Base-by-base conservation (phyloP, 768 basidiomycete species). In the Brasilioporus rufonigricans region DNA sequence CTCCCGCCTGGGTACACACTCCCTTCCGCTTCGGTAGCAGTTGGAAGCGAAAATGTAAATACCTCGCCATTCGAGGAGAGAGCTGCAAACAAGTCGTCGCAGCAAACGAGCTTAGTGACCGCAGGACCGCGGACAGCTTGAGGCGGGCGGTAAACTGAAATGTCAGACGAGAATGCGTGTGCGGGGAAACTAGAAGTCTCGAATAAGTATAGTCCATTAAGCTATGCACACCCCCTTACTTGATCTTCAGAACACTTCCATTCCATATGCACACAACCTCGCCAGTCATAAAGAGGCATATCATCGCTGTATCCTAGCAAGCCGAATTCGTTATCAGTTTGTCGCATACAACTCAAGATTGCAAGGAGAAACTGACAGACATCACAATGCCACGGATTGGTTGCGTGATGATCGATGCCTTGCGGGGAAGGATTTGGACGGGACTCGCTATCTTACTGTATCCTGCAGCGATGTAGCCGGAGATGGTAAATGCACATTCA, bases 1-100 rank as follows among this genome's bases (percentile, higher is more conserved):
- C 69, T 68, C 56, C 45, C 62, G 24, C 63, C 31, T 4, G 35
- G 48, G 19, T 53, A 62, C 23, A 43, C 44, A 7, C 56, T 27
- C 10, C 55, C 65, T 32, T 65, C 65, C 19, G 64, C 61, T 23
- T 75, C 73, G 18, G 69, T 51, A 36, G 76, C 67, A 11, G 68
- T 59, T 0, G 77, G 76, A 1, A 82, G 70, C 4, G 78, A 74
- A 65, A 95, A 97, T 0, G 86, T 89, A 68, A 92, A 98, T 3
- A 98, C 82, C 67, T 98, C 96, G n/a, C 96, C 96, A 47, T 86
- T 86, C 1, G 80, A 81, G 0, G 91, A 88, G 4, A 98, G 74
- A 0, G 92, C 90, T 0, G 89, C 93, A 60, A 98, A 91, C 1
- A 80, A 74, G 39, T 86, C 85, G 19, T 93, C 93, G 58, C 85